Conservation (phyloP, 495 filamentous ascomycete genomes). For the Penicillium pulvis region DNA sequence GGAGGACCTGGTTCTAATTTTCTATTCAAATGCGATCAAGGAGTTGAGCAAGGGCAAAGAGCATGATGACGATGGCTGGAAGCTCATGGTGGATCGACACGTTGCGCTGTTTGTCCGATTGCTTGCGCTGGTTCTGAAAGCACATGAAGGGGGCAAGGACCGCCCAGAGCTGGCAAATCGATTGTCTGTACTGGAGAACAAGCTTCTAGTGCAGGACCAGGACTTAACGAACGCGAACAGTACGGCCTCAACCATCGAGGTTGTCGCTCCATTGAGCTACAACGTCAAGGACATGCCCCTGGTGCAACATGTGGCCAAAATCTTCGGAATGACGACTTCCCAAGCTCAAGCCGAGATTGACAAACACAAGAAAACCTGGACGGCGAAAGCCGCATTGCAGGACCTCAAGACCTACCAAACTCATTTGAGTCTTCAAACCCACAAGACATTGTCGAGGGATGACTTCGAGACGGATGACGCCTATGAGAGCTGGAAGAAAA, state of each 20-base stretch:
- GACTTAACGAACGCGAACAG: conserved; percentile 67
- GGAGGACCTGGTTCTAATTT: conserved; percentile 86
- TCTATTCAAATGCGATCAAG: conserved; percentile 88
- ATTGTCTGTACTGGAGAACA: conserved; percentile 82
- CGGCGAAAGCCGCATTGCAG: conserved; percentile 82
- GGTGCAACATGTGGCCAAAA: conserved; percentile 79
- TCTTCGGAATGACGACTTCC: conserved; percentile 75
- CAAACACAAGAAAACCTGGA: conserved; percentile 77
- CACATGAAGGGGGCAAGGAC: conserved; percentile 77
- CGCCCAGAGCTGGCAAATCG: conserved; percentile 78
- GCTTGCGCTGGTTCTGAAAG: conserved; percentile 74
- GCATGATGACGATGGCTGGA: conserved; percentile 87
- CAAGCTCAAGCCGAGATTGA: conserved; percentile 87
- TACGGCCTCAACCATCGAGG: conserved; percentile 66
- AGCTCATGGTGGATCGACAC: conserved; percentile 88
- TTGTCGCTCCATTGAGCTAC: conserved; percentile 78
- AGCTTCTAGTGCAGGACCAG: conserved; percentile 93
- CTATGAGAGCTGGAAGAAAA: conserved; percentile 86
- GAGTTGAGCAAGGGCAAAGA: conserved; percentile 79
- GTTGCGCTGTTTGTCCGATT: conserved; percentile 93
- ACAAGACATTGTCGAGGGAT: conserved; percentile 72
- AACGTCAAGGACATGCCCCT: conserved; percentile 96
- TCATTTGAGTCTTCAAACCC: conserved; percentile 77
- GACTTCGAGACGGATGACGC: conserved; percentile 93
- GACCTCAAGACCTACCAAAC: conserved; percentile 94